Percentiles rank a stretch among this genome's conserved stretches.
Conservation (phyloP, 2,329 filamentous ascomycete species). For the Fusarium sarcochroum region DNA sequence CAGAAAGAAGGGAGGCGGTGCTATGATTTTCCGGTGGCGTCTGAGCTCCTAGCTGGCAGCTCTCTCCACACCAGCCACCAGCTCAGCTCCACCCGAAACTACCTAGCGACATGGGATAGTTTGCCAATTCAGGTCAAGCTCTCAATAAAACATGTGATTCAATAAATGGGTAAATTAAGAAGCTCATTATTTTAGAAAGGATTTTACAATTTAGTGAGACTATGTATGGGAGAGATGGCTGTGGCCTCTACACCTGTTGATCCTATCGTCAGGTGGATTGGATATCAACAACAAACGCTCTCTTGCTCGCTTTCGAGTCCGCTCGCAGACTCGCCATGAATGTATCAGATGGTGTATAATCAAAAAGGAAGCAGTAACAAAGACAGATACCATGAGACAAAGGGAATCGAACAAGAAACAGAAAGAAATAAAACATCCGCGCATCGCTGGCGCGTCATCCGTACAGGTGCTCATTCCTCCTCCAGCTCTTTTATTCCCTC, state of each 20-base stretch:
- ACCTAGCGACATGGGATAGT: constrained; percentile 20
- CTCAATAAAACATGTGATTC: constrained; percentile 20
- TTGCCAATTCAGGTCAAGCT: constrained; percentile 17
- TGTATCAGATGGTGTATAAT: constrained; percentile 54
- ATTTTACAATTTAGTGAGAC: constrained; percentile 54
- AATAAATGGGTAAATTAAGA: background rate
- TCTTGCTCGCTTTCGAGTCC: constrained; percentile 50
- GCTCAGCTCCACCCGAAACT: constrained; percentile 25
- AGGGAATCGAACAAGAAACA: constrained; percentile 45
- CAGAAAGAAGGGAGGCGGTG: constrained; percentile 53
- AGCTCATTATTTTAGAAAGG: constrained; percentile 19
- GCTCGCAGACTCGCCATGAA: constrained; percentile 53
- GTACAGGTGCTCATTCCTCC: constrained; percentile 29
- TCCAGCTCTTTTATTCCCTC: constrained; percentile 27
- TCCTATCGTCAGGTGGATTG: constrained; percentile 41
- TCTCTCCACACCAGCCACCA: constrained; percentile 12
- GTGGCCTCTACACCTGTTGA: constrained; percentile 48
- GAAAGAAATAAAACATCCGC: constrained; percentile 38
- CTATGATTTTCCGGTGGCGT: constrained; percentile 53
- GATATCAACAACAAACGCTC: constrained; percentile 50
- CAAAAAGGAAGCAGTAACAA: constrained; percentile 48
- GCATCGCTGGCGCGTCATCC: constrained; percentile 41
- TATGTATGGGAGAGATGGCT: constrained; percentile 51
- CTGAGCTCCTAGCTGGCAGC: constrained; percentile 14
- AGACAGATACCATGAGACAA: constrained; percentile 49